A percentile compares a stretch with the other conserved stretches of the same genome.
phyloP scores from a whole-genome alignment of 225 moss, liverwort and hornwort genomes.

The Physcomitrellopsis africana region DNA sequence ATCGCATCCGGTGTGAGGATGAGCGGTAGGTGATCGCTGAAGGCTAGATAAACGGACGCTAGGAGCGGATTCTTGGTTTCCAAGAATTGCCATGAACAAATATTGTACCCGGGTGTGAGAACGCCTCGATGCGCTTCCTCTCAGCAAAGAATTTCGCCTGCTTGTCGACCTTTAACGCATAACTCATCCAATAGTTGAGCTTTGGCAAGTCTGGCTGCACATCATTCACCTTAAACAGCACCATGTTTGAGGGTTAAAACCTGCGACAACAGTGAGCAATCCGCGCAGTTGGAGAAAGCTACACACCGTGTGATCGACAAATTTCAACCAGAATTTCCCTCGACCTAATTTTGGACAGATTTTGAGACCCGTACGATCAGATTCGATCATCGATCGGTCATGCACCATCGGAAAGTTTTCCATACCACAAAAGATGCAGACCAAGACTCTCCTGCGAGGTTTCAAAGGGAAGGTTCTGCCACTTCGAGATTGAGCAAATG shows the following conservation, averaged over 20 bases:
- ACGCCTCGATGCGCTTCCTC: not conserved
- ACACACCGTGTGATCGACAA: too few species aligned
- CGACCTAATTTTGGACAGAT: too few species aligned
- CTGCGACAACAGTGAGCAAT: not conserved
- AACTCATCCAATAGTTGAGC: accelerated
- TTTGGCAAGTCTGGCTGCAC: not conserved
- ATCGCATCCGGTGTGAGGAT: conserved; percentile 23
- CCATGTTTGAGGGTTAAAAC: conserved; percentile 1
- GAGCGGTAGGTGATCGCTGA: conserved; percentile 27
- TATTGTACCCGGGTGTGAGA: conserved; percentile 20
- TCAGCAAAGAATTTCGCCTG: conserved; percentile 19
- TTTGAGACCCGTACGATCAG: too few species aligned
- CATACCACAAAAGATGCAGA: too few species aligned
- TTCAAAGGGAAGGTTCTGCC: too few species aligned
- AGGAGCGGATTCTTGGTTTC: conserved; percentile 26
- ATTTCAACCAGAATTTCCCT: too few species aligned
- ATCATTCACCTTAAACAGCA: conserved; percentile 26
- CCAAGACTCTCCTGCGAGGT: too few species aligned
- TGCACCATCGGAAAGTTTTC: too few species aligned
- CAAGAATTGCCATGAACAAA: not conserved
- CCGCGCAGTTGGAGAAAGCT: not conserved
- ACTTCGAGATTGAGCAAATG: too few species aligned
- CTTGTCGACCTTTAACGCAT: not conserved
- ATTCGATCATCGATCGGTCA: too few species aligned
- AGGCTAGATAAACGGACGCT: conserved; percentile 20